These are phyloP conservation scores for Geotrichum candidum DNA, from an alignment of 1,139 yeast genomes.

Conservation along the genomic window DNA sequence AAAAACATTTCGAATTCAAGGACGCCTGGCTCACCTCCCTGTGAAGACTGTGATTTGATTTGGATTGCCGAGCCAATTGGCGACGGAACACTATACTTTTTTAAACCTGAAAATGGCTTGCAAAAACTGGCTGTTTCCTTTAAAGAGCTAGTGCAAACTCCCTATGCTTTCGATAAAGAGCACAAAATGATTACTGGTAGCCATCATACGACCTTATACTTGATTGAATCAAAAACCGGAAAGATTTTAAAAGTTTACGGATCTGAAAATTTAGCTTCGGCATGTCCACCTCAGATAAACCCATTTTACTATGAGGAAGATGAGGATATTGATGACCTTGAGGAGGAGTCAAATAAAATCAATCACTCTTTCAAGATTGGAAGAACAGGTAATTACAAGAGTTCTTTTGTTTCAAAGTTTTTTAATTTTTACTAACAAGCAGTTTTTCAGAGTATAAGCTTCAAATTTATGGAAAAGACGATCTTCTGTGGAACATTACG, in stretches of 20 bases:
- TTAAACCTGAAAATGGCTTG: slow-evolving; percentile 70
- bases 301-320: slow-evolving; percentile 19
- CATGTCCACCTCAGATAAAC: slow-evolving; percentile 23
- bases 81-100: slow-evolving; percentile 82
- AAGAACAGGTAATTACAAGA: slow-evolving; percentile 28
- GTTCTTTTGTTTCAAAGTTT: neutral
- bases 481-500: slow-evolving; percentile 76
- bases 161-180: slow-evolving; percentile 60
- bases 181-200: slow-evolving; percentile 88
- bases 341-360: slow-evolving; percentile 17
- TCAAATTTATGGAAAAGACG: slow-evolving; percentile 59
- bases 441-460: slow-evolving; percentile 45
- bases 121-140: slow-evolving; percentile 80
- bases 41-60: slow-evolving; percentile 35
- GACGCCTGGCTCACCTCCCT: slow-evolving; percentile 15
- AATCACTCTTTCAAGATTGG: slow-evolving; percentile 36
- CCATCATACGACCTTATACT: slow-evolving; percentile 67
- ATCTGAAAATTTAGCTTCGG: slow-evolving; percentile 23
- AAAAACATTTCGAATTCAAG: neutral
- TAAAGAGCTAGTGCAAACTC: slow-evolving; percentile 75
- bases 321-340: slow-evolving; percentile 20
- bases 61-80: slow-evolving; percentile 92
- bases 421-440: neutral
- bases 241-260: slow-evolving; percentile 72
- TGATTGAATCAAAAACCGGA: slow-evolving; percentile 72